Base-by-base conservation (phyloP, 1,284 basidiomycete species). In the Serendipita sp. region DNA sequence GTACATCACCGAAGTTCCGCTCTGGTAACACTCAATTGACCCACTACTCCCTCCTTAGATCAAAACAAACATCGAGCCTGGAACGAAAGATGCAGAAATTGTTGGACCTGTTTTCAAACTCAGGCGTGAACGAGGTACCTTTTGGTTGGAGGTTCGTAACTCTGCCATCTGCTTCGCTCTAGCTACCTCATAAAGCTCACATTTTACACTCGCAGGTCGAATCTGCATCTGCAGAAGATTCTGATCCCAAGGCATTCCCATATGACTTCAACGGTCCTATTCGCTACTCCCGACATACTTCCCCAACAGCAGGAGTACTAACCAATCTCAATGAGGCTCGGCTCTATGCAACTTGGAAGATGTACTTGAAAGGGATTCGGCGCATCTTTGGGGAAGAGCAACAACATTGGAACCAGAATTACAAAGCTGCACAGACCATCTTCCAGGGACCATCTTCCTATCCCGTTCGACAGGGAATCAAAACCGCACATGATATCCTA, bases 291-390 rank as follows among this genome's bases (percentile, higher is more conserved):
- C 75, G 79, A 5, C 85, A 88, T 69, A 80, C 75, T 71, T 87
- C 85, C 1, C 84, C 85, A 0, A 84, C 82, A 0, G 76, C 86
- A 53, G 86, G 85, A 30, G 74, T 72, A 2, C 70, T 87, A 35
- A 83, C 84, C 2, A 80, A 81, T 64, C 70, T 82, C 62, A 66
- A 62, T 69, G 80, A 82, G 64, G 77, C 76, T 0, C 80, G 85
- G 0, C 74, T 88, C n/a, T 88, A 88, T 71, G 83, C 84, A 30
- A 89, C 87, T 1, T 89, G 87, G 87, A 88, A 88, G 70, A 78
- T 88, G 66, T 85, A 82, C 69, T 74, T 88, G 70, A 77, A 77
- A 63, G 83, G 81, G 35, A 73, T 88, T 2, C 78, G 75, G 1
- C 70, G 77, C 5, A 81, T 81, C 73, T 85, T 88, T 69, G 76